Evolutionary conservation across 148 eudicot genomes (phyloP), one percentile per base, ranked within the genome.

Genomic region (Amaranthus hypochondriacus): DNA sequence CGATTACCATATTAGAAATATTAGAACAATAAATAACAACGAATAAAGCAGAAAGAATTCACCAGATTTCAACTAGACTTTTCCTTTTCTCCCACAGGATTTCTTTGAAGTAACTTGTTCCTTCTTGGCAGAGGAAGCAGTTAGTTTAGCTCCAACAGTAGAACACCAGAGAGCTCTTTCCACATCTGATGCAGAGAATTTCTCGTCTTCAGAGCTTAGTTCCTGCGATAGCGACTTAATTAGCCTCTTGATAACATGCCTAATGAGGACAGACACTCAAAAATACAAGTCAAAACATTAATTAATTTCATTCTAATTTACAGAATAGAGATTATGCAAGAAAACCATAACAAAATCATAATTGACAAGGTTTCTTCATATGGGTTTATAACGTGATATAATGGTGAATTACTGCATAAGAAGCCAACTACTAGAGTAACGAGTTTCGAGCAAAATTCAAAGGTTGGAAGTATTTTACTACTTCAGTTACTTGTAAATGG

Each of bases 121-220:
- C 67, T 67, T 53, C 68, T 82, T 70, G 10, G 62, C 52, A 18
- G 84, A 54, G 7, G 77, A 49, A 59, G 74, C 67, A 10, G 59
- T 43, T 70, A 79, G 46, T 77, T 89, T 90, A 76, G 90, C 84
- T 59, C 84, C 92, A 43, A 86, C 49, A 51, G 87, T 78, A 14
- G 86, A 80, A 76, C 96, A 84, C 98, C 98, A 93, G 51, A 93
- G 80, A 72, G 92, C 96, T 70, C 89, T 87, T 80, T 93, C 98
- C 70, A 93, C 92, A 82, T 91, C 98, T 42, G 98, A 93, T 12
- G 92, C 87, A 11, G 94, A 86, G 68, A 90, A 89, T 66, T 66
- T 46, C 61, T 89, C 86, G 7, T 81, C 88, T 66, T 83, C 81
- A 28, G 79, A 76, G 69, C 88, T 85, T 65, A 93, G 66, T 70